Conservation (phyloP, 2,329 filamentous ascomycete species). For the Claviceps maximensis region DNA sequence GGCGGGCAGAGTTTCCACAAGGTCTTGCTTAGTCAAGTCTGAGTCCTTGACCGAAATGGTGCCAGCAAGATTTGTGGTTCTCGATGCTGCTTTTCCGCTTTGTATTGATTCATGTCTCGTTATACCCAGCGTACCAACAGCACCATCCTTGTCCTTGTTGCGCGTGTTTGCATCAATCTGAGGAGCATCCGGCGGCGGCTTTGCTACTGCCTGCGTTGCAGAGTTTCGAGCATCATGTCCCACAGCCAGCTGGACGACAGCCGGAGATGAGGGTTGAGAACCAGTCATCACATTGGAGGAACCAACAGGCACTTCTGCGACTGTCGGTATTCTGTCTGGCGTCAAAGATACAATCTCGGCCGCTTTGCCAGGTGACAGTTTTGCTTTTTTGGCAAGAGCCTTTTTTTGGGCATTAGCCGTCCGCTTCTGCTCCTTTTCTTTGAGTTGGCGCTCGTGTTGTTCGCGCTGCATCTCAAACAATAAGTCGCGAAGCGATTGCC, state of each 20-base stretch:
- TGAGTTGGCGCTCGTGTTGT: constrained; percentile 33
- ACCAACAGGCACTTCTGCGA: not conserved
- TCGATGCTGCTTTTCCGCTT: not conserved
- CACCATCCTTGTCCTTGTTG: not conserved
- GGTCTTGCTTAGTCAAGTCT: not conserved
- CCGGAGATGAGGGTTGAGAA: not conserved
- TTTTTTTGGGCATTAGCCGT: constrained; percentile 16
- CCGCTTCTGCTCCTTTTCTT: constrained; percentile 21
- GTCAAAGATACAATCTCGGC: not conserved
- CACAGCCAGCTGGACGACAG: too few species aligned
- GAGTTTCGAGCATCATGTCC: not conserved
- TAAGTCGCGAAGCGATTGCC: constrained; percentile 50
- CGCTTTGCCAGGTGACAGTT: not conserved
- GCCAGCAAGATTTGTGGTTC: not conserved
- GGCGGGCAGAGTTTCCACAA: constrained; percentile 3
- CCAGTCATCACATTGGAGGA: not conserved
- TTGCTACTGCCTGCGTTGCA: not conserved
- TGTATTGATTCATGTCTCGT: not conserved
- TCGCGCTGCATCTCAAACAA: constrained; percentile 49
- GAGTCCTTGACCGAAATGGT: not conserved
- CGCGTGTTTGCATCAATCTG: constrained; percentile 10
- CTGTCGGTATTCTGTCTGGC: not conserved
- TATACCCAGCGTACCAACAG: not conserved
- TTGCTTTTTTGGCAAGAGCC: not conserved
- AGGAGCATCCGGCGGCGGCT: constrained; percentile 5